Evolutionary conservation across 2,329 filamentous ascomycete genomes (phyloP), one percentile per base, ranked within the genome.

Genomic region (Epichloe gansuensis): DNA sequence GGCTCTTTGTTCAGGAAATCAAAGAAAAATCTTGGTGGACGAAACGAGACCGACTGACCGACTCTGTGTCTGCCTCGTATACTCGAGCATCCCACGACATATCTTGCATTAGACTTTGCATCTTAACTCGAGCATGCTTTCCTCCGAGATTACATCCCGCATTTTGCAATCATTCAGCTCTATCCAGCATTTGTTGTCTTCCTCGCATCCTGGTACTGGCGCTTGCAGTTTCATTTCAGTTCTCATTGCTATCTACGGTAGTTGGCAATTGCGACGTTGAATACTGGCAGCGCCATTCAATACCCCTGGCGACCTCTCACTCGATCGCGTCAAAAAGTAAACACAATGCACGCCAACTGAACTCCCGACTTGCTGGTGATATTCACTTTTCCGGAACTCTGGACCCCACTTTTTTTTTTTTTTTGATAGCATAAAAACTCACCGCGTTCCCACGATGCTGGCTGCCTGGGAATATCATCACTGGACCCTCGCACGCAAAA

Each of bases 161-260:
- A 51, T 54, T 44, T 41, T 23, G 46, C 25, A 12, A 41, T 15
- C 9, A 45, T 15, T 15, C 11, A 21, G 35, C 42, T 41, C n/a
- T 35, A 46, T 25, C 28, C 17, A 34, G 17, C 37, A 25, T 46
- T 46, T 37, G 45, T 51, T 53, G 42, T 31, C 21, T 44, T 48
- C 39, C 46, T 46, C 53, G 53, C 52, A 55, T 54, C 52, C 17
- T 17, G 43, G 12, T 9, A 46, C n/a, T 44, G 38, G 31, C 53
- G 48, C 55, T 56, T 57, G 56, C 59, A 57, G 54, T 59, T 55
- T 53, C 56, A 50, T 52, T 55, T 58, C 51, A 50, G 50, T 49
- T 50, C 60, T 55, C 55, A 28, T 39, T 31, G 31, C 35, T 28
- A n/a, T 9, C 15, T 31, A 47, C 23, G 34, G 34, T 12, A n/a